These are phyloP conservation scores for Dactylorhiza incarnata DNA, from an alignment of 106 monocot genomes.

Conservation along the genomic window DNA sequence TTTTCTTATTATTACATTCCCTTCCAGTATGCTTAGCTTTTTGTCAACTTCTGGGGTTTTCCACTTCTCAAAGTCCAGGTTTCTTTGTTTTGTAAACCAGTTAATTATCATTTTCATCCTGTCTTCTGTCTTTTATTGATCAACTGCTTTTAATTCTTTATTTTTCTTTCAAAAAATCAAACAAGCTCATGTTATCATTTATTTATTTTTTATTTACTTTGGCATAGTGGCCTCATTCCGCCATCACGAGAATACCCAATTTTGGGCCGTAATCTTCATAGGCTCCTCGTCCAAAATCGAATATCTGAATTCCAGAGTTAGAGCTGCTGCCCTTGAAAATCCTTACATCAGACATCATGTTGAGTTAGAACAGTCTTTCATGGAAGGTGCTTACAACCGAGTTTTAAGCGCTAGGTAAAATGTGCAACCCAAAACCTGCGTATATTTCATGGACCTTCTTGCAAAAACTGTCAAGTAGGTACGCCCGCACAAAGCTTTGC, in stretches of 20 bases:
- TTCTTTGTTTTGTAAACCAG: no score
- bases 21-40: no score
- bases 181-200: no score
- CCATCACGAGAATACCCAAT: conserved; percentile 84
- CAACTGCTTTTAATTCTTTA: no score
- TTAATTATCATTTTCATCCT: no score
- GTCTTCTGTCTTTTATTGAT: no score
- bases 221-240: conserved; percentile 49
- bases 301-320: conserved; percentile 96
- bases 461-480: conserved; percentile 90
- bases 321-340: conserved; percentile 84
- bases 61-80: no score
- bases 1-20: no score
- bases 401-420: conserved; percentile 69
- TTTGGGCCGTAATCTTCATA: conserved; percentile 86
- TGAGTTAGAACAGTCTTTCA: conserved; percentile 90
- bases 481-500: no score
- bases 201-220: no score
- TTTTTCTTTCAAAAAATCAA: no score
- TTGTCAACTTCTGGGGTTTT: no score
- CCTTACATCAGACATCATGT: conserved; percentile 92
- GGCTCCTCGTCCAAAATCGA: conserved; percentile 91
- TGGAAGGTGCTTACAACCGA: conserved; percentile 97
- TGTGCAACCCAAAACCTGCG: conserved; percentile 87
- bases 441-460: conserved; percentile 97